These are phyloP conservation scores for Speleostelium caveatum DNA, from an alignment of 78 protist species.

Conservation along the genomic window DNA sequence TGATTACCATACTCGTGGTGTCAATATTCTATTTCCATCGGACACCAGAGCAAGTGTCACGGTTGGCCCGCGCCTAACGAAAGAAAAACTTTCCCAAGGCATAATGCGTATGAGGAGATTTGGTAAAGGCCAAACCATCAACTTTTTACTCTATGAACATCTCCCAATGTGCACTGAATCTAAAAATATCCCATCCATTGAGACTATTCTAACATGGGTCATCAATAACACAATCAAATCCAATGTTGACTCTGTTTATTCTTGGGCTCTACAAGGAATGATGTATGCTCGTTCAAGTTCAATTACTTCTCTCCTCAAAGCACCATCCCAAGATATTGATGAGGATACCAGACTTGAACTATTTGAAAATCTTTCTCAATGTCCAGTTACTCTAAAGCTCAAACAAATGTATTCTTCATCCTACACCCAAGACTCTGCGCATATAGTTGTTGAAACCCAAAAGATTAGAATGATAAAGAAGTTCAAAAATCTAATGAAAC, in stretches of 20 bases:
- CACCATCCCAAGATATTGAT: too few species aligned
- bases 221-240: background rate
- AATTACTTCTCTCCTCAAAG: background rate
- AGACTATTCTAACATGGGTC: background rate
- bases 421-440: background rate
- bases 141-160: background rate
- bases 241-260: background rate
- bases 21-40: background rate
- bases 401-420: too few species aligned
- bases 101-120: slow-evolving; percentile 17
- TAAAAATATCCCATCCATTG: background rate
- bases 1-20: slow-evolving; percentile 35
- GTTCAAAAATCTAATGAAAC: too few species aligned
- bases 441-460: too few species aligned
- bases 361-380: too few species aligned
- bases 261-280: background rate
- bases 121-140: slow-evolving; percentile 9
- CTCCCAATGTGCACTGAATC: background rate
- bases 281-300: background rate
- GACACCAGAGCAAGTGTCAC: slow-evolving; percentile 15
- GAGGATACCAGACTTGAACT: too few species aligned
- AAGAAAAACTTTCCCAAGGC: slow-evolving; percentile 12
- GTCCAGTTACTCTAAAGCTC: too few species aligned
- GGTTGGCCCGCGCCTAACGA: slow-evolving; percentile 15
- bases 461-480: too few species aligned